Base-by-base conservation (phyloP, 2,329 filamentous ascomycete species). In the Epichloe typhina region DNA sequence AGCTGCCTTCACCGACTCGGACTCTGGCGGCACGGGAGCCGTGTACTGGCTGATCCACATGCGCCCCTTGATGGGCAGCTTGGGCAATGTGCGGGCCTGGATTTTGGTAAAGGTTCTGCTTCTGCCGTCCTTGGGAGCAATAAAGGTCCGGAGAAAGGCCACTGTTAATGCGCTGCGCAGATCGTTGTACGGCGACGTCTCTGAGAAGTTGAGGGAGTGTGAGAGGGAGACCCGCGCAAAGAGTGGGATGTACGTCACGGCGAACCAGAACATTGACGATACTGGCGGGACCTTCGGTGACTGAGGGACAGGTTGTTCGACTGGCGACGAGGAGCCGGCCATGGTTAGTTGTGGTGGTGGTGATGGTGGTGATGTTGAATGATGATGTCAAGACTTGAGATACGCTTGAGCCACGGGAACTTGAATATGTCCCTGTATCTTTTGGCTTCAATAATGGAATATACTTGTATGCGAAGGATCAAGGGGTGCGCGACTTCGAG, bases 21-120 rank as follows among this genome's bases (percentile, higher is more conserved):
- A 74, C 63, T 71, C 78, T 52, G 77, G 71, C 0, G 83, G 84
- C 2, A 69, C 68, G 0, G 80, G 77, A 15, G 88, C 69, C 0
- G 75, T 77, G 41, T 86, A 82, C 50, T 80, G 84, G 59, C 82
- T 83, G 23, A 95, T 74, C 90, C 90, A 96, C 56, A 93, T 80
- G 43, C 77, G 79, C 3, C 88, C 88, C 62, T 87, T 89, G 61
- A 94, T 72, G 0, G 79, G 81, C 0, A 76, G 76, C 50, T 86
- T 84, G 52, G 72, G 78, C 43, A 77, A 68, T 1, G 79, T 77
- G n/a, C 78, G 58, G 41, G 68, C 70, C 66, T 96, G 91, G 6
- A 77, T 68, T 53, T 80, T 75, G 0, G 75, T 71, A 23, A 94
- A 67, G 26, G 79, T 72, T 11, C 58, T 62, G 0, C 73, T 71